Evolutionary conservation across 2,329 filamentous ascomycete genomes (phyloP).

Genomic region (Fusarium compactum): DNA sequence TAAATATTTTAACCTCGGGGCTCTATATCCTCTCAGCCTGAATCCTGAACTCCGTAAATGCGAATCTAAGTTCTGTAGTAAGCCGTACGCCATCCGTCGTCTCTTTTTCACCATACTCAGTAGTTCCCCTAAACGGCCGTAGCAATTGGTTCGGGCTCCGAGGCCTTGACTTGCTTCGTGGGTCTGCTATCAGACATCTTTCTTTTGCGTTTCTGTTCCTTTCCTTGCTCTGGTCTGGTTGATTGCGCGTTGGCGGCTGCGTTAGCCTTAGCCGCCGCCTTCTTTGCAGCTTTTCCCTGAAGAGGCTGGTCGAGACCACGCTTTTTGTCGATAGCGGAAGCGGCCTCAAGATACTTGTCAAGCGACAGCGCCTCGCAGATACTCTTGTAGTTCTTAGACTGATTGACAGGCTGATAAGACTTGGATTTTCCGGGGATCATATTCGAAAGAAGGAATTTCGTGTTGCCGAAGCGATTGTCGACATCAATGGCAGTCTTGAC

Average conservation of each 20-base stretch:
- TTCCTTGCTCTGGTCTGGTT: conserved; percentile 53
- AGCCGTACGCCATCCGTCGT: conserved; percentile 14
- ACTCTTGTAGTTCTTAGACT: conserved; percentile 77
- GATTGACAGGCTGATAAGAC: conserved; percentile 70
- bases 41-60: conserved; percentile 41
- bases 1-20: not conserved
- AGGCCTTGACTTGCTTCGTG: conserved; percentile 32
- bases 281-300: conserved; percentile 52
- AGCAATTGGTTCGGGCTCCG: conserved; percentile 44
- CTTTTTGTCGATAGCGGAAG: conserved; percentile 73
- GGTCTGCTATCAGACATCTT: conserved; percentile 53
- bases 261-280: conserved; percentile 51
- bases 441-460: conserved; percentile 89
- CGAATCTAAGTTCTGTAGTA: conserved; percentile 21
- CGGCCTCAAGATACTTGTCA: conserved; percentile 71
- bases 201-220: conserved; percentile 51
- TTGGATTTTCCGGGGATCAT: conserved; percentile 84
- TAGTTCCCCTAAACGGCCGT: conserved; percentile 18
- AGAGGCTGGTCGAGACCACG: conserved; percentile 69
- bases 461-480: conserved; percentile 91
- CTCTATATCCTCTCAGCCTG: conserved; percentile 12
- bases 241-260: conserved; percentile 62
- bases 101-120: not conserved
- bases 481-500: conserved; percentile 78
- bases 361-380: conserved; percentile 75